Evolutionary conservation across 768 basidiomycete species (phyloP), one percentile per base, ranked within the genome.

Genomic region (Boletellus emodensis): DNA sequence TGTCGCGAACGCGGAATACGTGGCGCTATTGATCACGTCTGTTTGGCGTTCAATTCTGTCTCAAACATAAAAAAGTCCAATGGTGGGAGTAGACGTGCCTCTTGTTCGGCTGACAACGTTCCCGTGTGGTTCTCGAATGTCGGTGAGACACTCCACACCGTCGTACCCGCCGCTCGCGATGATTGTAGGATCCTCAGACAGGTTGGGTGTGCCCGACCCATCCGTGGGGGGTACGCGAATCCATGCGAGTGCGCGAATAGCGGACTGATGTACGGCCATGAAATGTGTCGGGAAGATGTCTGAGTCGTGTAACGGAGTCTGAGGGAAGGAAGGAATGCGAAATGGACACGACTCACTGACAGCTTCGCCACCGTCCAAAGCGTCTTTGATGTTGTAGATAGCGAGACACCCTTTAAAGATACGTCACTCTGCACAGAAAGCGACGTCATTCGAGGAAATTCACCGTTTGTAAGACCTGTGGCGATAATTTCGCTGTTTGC

Each of bases 391-490:
- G 52, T 84, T 69, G 57, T 83, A 85, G 2, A 84, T 73, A 3
- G 78, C 81, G 42, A 85, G 77, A 30, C 71, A 72, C 22, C 81
- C 81, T 83, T 50, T 0, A 14, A 30, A 32, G 4, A 4, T 39
- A 60, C 9, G 53, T 56, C 20, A 53, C 6, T 30, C 6, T 9
- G 14, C 2, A 14, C 6, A 18, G 2, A 0, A n/a, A 37, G 26
- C 6, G 4, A 15, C 1, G 11, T 12, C 35, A 11, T n/a, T 12
- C 11, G 9, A 3, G 2, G 7, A 8, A 17, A 33, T 44, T 47
- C 20, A 92, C 95, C 94, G 56, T 90, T 88, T 3, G 89, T 85
- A 24, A 85, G 85, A 0, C 94, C 94, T 12, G 87, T 81, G 0
- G 90, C 92, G 7, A 99, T 66, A 11, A 84, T 59, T 50, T 87